Evolutionary conservation across 192 early-diverging fungal species (phyloP), one percentile per base, ranked within the genome.

Genomic region (Backusella westeae): DNA sequence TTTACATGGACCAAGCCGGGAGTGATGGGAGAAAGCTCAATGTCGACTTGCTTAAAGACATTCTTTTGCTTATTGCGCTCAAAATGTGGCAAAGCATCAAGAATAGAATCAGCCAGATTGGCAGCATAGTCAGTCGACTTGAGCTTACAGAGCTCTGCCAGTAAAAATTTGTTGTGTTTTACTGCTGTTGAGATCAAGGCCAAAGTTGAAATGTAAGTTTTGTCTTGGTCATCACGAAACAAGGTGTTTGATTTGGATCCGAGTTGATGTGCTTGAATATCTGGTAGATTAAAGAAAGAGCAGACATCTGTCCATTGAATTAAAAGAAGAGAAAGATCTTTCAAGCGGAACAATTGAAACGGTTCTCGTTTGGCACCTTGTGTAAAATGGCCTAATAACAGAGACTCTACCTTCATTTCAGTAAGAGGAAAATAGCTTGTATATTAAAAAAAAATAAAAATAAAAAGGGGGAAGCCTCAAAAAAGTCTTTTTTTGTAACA

Each of bases 91-190:
- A 71, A 32, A 32, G 41, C 42, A 17, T 21, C 41, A 21, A 71
- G 23, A 21, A 71, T 71, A 4, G 70, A 46, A 46, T 71, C 42
- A 44, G 70, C 70, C 29, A 71, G 29, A 44, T 71, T 44, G 5
- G 70, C 70, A 32, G 70, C 39, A 44, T 71, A 71, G 34, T 71
- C 70, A 19, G n/a, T 71, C 19, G 29, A 5, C 42, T 71, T 71
- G 10, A 71, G 39, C 42, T 49, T 71, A 71, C 70, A 71, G 0
- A 71, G 70, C 32, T 71, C 70, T 71, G 70, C 70, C 23, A 71
- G 46, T 41, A 71, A 32, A 19, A 71, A 71, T 41, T 71, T 71
- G 8, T 71, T 71, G 39, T 71, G 26, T 26, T 71, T 71, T 71
- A 71, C 42, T 32, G 70, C 70, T 14, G 42, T 34, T 23, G 70